Evolutionary conservation across 805 yeast species (phyloP), one percentile per base, ranked within the genome.

Genomic region (Lachancea lanzarotensis): DNA sequence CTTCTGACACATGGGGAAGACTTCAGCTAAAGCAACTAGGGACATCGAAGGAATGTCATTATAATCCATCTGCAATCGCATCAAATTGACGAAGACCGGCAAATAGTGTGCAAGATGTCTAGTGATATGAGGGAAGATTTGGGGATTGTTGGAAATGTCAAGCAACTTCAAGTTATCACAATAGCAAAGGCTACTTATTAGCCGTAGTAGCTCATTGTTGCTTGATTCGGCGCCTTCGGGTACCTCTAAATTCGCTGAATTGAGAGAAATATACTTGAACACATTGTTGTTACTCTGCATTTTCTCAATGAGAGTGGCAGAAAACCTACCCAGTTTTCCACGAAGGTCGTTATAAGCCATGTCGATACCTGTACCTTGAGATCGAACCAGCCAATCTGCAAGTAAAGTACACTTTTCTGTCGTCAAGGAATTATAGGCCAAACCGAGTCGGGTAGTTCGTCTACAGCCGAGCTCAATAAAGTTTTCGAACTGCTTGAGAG

Each of bases 91-190:
- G 61, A 82, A 82, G n/a, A 79, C 66, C 1, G 96, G 95, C 40
- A 90, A 62, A 48, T 74, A 74, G n/a, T 76, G 69, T 2, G 79
- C 69, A 42, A 89, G 65, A 31, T 75, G 70, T 11, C 66, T 60
- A 48, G 76, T 68, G 20, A 81, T 69, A 4, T 69, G 59, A 0
- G 87, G 88, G 63, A 89, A 86, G 13, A 90, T 63, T 40, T 70
- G 71, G 16, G 82, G 79, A 62, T 89, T 90, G 51, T 82, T 78
- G 9, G 95, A 85, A 22, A 90, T 55, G 62, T 90, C 97, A 46
- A 90, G 67, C 59, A 82, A 85, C 53, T 75, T 75, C 53, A 90
- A 70, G 35, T 73, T 70, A 32, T 81, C 81, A 22, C 81, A 68
- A 47, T 69, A 74, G 39, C 84, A 67, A 31, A 79, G 57, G 13